Evolutionary conservation across 1,284 basidiomycete species (phyloP).

Genomic region (Cryptococcus amylolentus): DNA sequence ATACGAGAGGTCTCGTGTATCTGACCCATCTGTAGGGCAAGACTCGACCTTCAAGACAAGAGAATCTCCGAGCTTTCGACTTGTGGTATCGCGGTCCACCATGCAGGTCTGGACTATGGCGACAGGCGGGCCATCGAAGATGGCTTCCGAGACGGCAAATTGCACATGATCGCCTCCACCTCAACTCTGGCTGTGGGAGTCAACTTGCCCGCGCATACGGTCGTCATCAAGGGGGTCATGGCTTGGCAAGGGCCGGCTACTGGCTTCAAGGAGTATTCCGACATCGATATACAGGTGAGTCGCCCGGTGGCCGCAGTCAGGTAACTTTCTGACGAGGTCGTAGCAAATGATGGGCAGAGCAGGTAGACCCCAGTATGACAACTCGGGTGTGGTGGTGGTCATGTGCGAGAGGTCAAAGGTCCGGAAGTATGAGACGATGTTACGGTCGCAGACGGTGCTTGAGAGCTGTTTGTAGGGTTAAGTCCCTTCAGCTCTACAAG

Average conservation of each 20-base stretch:
- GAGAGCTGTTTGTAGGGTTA: constrained; percentile 65
- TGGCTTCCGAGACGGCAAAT: constrained; percentile 46
- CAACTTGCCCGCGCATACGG: constrained; percentile 52
- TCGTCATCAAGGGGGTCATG: constrained; percentile 49
- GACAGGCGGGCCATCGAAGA: constrained; percentile 53
- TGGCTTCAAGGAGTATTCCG: constrained; percentile 45
- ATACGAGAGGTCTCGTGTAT: neutral
- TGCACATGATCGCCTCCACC: constrained; percentile 48
- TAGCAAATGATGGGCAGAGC: constrained; percentile 56
- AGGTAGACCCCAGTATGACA: constrained; percentile 85
- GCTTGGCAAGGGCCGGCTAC: constrained; percentile 34
- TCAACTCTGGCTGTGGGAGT: constrained; percentile 56
- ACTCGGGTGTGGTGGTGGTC: constrained; percentile 48
- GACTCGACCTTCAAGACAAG: constrained; percentile 27
- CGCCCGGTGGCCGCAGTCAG: neutral
- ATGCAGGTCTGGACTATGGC: constrained; percentile 52
- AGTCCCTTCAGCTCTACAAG: neutral
- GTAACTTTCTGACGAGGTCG: neutral
- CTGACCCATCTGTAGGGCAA: constrained; percentile 5
- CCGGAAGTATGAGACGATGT: constrained; percentile 33
- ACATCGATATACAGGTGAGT: constrained; percentile 48
- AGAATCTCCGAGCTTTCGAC: constrained; percentile 29
- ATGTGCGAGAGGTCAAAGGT: constrained; percentile 39
- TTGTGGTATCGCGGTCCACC: constrained; percentile 54
- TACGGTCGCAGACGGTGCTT: constrained; percentile 59